These are phyloP conservation scores for Irpex sp. DNA, from an alignment of 1,284 basidiomycete species.

Conservation along the genomic window DNA sequence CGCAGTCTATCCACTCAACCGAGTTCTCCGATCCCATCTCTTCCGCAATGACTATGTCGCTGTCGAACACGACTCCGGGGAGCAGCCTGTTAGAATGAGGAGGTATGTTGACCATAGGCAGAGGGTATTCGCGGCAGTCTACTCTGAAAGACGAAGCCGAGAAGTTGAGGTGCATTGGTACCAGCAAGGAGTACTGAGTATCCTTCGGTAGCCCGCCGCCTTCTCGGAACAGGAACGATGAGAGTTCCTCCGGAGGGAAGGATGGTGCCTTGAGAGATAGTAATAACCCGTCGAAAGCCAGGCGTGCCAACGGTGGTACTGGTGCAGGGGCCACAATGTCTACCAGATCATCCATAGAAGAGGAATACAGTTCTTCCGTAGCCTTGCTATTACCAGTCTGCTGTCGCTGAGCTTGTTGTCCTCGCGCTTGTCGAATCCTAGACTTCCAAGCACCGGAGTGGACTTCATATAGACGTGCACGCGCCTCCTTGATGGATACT, in stretches of 20 bases:
- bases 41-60: constrained; percentile 87
- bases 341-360: constrained; percentile 27
- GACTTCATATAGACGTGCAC: constrained; percentile 66
- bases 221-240: constrained; percentile 70
- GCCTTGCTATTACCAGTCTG: constrained; percentile 11
- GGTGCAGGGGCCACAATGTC: constrained; percentile 33
- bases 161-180: constrained; percentile 82
- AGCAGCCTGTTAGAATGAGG: constrained; percentile 33
- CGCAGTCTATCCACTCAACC: constrained; percentile 70
- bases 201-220: constrained; percentile 71
- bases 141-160: constrained; percentile 61
- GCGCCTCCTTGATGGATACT: constrained; percentile 71
- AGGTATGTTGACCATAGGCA: constrained; percentile 66
- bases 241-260: constrained; percentile 54
- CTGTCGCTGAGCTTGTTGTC: constrained; percentile 17
- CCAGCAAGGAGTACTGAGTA: constrained; percentile 75
- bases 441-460: constrained; percentile 78
- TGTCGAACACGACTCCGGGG: constrained; percentile 65
- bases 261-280: constrained; percentile 62
- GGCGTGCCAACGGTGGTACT: constrained; percentile 77
- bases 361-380: constrained; percentile 10
- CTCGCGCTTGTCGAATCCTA: constrained; percentile 17
- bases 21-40: constrained; percentile 77
- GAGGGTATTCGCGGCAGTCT: constrained; percentile 78
- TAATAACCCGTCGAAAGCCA: constrained; percentile 56